Percentiles rank a stretch among this genome's conserved stretches.
Evolutionary conservation across 495 filamentous ascomycete species (phyloP).

Genomic region (Daldinia childiae): DNA sequence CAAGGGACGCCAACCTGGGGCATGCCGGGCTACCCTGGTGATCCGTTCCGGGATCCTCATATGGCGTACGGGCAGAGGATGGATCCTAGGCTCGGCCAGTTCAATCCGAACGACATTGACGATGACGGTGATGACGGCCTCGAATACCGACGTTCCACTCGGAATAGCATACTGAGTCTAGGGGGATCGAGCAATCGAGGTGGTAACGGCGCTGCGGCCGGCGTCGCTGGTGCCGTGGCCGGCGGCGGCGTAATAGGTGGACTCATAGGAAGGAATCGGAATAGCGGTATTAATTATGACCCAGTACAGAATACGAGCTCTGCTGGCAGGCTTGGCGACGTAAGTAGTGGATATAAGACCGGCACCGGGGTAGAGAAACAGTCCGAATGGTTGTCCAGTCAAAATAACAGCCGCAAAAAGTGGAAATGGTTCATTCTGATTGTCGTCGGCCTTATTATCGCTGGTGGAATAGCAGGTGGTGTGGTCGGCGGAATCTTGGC

Average conservation of each 20-base stretch:
- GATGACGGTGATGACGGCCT: slow-evolving; percentile 90
- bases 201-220: slow-evolving; percentile 46
- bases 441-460: slow-evolving; percentile 67
- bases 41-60: slow-evolving; percentile 45
- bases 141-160: slow-evolving; percentile 56
- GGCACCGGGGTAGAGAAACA: slow-evolving; percentile 54
- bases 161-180: slow-evolving; percentile 65
- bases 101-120: slow-evolving; percentile 81
- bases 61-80: slow-evolving; percentile 44
- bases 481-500: slow-evolving; percentile 79
- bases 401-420: slow-evolving; percentile 71
- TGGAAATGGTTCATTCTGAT: slow-evolving; percentile 72
- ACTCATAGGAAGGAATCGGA: slow-evolving; percentile 45
- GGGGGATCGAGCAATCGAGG: slow-evolving; percentile 52
- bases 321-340: slow-evolving; percentile 38
- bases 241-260: slow-evolving; percentile 63
- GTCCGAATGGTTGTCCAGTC: slow-evolving; percentile 65
- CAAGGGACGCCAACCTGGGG: slow-evolving; percentile 40
- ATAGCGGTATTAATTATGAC: slow-evolving; percentile 52
- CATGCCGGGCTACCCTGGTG: slow-evolving; percentile 39
- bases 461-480: slow-evolving; percentile 80
- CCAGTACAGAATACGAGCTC: slow-evolving; percentile 48
- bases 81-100: slow-evolving; percentile 62
- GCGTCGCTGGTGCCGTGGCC: slow-evolving; percentile 56
- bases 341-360: slow-evolving; percentile 41